Evolutionary conservation across 1,284 basidiomycete species (phyloP), one percentile per base, ranked within the genome.

Genomic region (Trichosporon asahii): DNA sequence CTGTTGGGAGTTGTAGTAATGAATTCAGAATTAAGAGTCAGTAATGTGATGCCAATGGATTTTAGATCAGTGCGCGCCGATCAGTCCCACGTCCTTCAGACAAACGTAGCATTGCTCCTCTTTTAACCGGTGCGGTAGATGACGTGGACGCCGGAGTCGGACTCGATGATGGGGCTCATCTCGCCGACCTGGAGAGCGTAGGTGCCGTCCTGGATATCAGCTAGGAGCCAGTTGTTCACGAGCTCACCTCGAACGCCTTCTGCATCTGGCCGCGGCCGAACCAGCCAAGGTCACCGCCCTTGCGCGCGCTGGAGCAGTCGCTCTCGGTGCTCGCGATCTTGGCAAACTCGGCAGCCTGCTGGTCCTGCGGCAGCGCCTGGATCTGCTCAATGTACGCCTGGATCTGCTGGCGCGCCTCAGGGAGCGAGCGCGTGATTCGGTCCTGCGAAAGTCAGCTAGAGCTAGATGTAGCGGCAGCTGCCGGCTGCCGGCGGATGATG

Each of bases 91-190:
- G 40, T 53, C n/a, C 57, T 61, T 61, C 57, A 60, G 57, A 61
- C 57, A 61, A 33, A 15, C 14, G 33, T 61, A 61, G 6, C 57
- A 61, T 61, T 61, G 33, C 57, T 21, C 29, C 29, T 60, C 29
- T 37, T 14, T 35, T 83, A 97, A 11, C 86, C 94, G 64, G 94
- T 97, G 76, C 96, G 88, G 83, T 96, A 85, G 78, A 99, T 93
- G 75, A 98, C 82, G 83, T 99, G 97, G 14, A 97, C 92, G n/a
- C 97, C 97, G 75, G 93, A 95, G 77, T 98, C 96, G 49, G 95
- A 92, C 78, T 90, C 89, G 80, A 98, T 88, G 66, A 98, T 86
- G 65, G 89, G 90, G 83, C 93, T 95, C 76, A 98, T 89, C 83
- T 93, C 85, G 15, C 91, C 93, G n/a, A 92, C 88, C 68, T 90